Percentiles rank a stretch among this genome's conserved stretches.
phyloP scores from a whole-genome alignment of 768 basidiomycete species.

The Termitomyces sp. region DNA sequence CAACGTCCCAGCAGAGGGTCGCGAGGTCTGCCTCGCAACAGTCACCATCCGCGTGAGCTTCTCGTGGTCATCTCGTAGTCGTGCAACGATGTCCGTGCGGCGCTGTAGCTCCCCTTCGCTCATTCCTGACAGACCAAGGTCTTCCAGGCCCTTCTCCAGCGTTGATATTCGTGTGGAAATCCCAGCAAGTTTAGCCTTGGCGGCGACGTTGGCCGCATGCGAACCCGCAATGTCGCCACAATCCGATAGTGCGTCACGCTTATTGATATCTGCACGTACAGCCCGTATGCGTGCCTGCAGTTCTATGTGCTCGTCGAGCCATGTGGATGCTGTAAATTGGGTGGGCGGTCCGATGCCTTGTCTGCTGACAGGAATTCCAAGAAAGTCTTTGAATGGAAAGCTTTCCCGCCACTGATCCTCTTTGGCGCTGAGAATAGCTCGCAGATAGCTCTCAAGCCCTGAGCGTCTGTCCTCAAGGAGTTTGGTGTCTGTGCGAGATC shows the following conservation, averaged over 20 bases:
- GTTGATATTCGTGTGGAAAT: conserved; percentile 68
- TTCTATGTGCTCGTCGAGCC: conserved; percentile 87
- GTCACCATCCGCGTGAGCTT: conserved; percentile 84
- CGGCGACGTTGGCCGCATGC: conserved; percentile 76
- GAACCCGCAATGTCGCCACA: conserved; percentile 68
- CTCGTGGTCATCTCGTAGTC: conserved; percentile 88
- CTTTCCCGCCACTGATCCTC: conserved; percentile 80
- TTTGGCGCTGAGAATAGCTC: conserved; percentile 77
- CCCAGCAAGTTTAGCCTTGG: conserved; percentile 80
- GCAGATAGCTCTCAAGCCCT: conserved; percentile 80
- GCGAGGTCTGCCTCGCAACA: conserved; percentile 53
- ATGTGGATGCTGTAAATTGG: conserved; percentile 71
- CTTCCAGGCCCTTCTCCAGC: conserved; percentile 64
- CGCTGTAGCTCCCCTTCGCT: conserved; percentile 90
- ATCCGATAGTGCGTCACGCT: conserved; percentile 79
- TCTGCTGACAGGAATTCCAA: conserved; percentile 72
- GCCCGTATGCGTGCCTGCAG: conserved; percentile 73
- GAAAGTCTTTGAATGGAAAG: conserved; percentile 79
- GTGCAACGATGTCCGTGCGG: conserved; percentile 83
- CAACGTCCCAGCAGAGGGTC: conserved; percentile 23
- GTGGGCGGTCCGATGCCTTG: conserved; percentile 32
- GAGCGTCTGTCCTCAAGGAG: conserved; percentile 71
- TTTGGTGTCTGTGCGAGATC: conserved; percentile 50
- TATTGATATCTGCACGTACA: conserved; percentile 81
- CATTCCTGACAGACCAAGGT: conserved; percentile 65